phyloP scores from a whole-genome alignment of 495 filamentous ascomycete species.

The Penicillium malachiteum region DNA sequence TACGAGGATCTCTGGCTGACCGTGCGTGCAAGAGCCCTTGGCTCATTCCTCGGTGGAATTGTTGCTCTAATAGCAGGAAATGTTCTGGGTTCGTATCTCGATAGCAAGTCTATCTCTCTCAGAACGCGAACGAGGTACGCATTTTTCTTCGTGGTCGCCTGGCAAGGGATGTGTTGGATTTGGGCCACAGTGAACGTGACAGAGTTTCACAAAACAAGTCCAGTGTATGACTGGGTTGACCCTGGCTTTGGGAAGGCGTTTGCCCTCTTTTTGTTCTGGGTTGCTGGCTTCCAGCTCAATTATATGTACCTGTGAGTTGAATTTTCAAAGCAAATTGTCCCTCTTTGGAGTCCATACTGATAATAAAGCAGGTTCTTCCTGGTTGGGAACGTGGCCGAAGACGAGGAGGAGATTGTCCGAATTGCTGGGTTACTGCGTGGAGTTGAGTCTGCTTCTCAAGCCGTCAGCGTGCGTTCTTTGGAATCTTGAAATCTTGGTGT shows the following conservation, averaged over 20 bases:
- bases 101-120: slow-evolving; percentile 46
- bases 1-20: slow-evolving; percentile 60
- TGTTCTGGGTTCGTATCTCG: slow-evolving; percentile 55
- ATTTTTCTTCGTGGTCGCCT: slow-evolving; percentile 43
- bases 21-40: slow-evolving; percentile 61
- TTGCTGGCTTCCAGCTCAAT: slow-evolving; percentile 60
- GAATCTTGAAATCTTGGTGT: not conserved
- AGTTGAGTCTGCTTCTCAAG: slow-evolving; percentile 62
- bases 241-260: slow-evolving; percentile 57
- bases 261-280: slow-evolving; percentile 57
- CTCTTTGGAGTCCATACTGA: not conserved
- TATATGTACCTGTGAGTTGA: slow-evolving; percentile 58
- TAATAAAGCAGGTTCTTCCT: slow-evolving; percentile 53
- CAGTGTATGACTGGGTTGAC: slow-evolving; percentile 57
- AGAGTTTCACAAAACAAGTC: slow-evolving; percentile 47
- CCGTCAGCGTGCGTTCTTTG: slow-evolving; percentile 44
- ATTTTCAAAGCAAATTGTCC: not conserved
- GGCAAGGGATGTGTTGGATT: slow-evolving; percentile 62
- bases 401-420: slow-evolving; percentile 58
- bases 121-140: slow-evolving; percentile 46
- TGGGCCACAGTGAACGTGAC: slow-evolving; percentile 59
- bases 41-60: slow-evolving; percentile 60
- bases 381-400: slow-evolving; percentile 55
- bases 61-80: slow-evolving; percentile 58
- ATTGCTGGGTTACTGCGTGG: slow-evolving; percentile 59